Evolutionary conservation across 2,329 filamentous ascomycete genomes (phyloP).

Genomic region (Leptoxyphium fumago): DNA sequence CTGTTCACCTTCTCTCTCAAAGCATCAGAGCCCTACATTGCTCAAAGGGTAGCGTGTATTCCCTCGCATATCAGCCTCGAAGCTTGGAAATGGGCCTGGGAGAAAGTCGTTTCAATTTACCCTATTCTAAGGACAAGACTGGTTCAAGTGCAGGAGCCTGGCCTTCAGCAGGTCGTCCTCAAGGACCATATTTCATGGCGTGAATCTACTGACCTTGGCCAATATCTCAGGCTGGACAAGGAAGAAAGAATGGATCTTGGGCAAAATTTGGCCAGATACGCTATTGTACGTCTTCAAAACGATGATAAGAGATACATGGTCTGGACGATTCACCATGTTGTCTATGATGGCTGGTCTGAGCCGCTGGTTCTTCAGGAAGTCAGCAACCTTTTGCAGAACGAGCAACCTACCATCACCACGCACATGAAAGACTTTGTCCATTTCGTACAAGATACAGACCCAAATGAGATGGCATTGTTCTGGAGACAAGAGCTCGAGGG

Average conservation of each 20-base stretch:
- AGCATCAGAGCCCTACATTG: conserved; percentile 38
- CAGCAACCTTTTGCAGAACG: conserved; percentile 1
- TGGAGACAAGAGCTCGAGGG: conserved; percentile 21
- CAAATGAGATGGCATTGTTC: conserved; percentile 14
- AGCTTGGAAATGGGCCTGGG: background rate
- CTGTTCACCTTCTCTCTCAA: conserved; percentile 40
- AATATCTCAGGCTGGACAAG: no score
- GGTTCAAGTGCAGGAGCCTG: background rate
- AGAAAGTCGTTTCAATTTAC: background rate
- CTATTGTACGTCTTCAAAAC: background rate
- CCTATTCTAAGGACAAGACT: background rate
- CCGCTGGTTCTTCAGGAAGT: conserved; percentile 21
- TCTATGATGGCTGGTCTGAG: conserved; percentile 9
- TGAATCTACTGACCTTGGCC: no score
- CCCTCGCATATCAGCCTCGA: background rate
- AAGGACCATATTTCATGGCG: no score
- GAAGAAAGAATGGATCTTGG: no score
- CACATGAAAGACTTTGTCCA: conserved; percentile 20
- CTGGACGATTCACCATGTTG: background rate
- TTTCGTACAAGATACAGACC: conserved; percentile 14
- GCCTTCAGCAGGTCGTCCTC: no score
- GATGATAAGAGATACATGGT: background rate
- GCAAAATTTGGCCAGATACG: no score
- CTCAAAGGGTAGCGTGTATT: conserved; percentile 17
- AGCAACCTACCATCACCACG: background rate